Conservation (phyloP, 2,329 filamentous ascomycete genomes). For the Davidsoniella eucalypti region DNA sequence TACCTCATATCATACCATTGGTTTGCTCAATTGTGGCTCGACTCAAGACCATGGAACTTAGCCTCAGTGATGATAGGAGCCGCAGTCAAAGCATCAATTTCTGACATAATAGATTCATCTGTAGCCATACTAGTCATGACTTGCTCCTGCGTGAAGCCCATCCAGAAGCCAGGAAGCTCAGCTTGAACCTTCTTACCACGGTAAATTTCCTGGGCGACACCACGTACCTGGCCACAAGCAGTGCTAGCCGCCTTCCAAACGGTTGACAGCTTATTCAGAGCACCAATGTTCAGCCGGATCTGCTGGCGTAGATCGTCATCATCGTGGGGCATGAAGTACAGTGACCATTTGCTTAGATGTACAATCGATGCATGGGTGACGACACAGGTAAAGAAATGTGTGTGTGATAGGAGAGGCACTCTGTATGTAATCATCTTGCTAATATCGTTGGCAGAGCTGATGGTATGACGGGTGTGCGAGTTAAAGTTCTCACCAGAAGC, state of each 20-base stretch:
- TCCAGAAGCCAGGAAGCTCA: constrained; percentile 36
- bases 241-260: constrained; percentile 59
- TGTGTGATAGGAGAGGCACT: constrained; percentile 54
- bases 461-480: constrained; percentile 62
- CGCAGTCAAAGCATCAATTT: constrained; percentile 29
- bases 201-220: constrained; percentile 64
- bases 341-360: constrained; percentile 63
- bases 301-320: constrained; percentile 55
- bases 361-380: constrained; percentile 66
- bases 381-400: constrained; percentile 70
- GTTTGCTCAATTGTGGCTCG: background rate
- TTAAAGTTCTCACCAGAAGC: constrained; percentile 36
- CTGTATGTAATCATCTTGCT: constrained; percentile 60
- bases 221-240: constrained; percentile 57
- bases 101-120: constrained; percentile 42
- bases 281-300: constrained; percentile 63
- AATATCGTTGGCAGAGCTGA: constrained; percentile 63
- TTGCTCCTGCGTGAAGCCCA: constrained; percentile 36
- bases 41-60: background rate
- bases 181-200: constrained; percentile 39
- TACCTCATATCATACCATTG: too few species aligned
- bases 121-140: constrained; percentile 37
- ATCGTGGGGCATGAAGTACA: constrained; percentile 41
- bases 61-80: constrained; percentile 6
- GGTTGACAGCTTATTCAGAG: constrained; percentile 48